phyloP scores from a whole-genome alignment of 2,329 filamentous ascomycete species.

The Colletotrichum sublineola region DNA sequence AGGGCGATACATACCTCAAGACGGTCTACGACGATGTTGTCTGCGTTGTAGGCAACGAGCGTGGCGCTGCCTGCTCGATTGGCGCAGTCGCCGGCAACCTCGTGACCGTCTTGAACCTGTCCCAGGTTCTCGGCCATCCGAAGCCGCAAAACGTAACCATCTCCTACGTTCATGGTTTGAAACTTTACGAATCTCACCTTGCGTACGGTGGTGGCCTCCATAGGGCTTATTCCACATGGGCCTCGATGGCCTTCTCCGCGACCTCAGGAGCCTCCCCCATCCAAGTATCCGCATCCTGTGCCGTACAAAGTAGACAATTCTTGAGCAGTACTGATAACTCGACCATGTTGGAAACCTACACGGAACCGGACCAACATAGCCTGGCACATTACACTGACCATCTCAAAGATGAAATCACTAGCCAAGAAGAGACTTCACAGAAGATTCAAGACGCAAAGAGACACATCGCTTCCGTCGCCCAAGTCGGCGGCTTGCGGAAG shows the following conservation, averaged over 20 bases:
- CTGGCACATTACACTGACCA: too few relatives aligned
- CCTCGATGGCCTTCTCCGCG: constrained; percentile 14
- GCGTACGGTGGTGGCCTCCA: constrained; percentile 17
- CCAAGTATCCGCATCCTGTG: neutral
- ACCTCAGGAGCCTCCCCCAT: neutral
- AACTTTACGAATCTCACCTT: neutral
- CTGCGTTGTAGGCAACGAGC: constrained; percentile 13
- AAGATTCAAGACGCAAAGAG: neutral
- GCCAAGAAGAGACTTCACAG: neutral
- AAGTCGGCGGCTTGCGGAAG: neutral
- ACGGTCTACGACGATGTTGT: constrained; percentile 33
- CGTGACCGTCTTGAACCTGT: constrained; percentile 8
- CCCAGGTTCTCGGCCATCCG: neutral
- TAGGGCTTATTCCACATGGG: constrained; percentile 12
- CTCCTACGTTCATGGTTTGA: constrained; percentile 1
- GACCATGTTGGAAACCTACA: neutral
- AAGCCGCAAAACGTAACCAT: constrained; percentile 3
- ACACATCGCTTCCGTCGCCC: neutral
- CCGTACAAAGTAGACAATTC: neutral
- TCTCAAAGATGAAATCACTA: neutral
- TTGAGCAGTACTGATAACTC: neutral
- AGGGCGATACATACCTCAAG: constrained; percentile 7
- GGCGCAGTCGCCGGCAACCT: constrained; percentile 26
- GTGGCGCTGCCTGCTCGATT: constrained; percentile 12
- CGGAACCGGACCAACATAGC: neutral